These are phyloP conservation scores for Helianthus tuberosus DNA, from an alignment of 129 eudicot genomes.

Conservation along the genomic window DNA sequence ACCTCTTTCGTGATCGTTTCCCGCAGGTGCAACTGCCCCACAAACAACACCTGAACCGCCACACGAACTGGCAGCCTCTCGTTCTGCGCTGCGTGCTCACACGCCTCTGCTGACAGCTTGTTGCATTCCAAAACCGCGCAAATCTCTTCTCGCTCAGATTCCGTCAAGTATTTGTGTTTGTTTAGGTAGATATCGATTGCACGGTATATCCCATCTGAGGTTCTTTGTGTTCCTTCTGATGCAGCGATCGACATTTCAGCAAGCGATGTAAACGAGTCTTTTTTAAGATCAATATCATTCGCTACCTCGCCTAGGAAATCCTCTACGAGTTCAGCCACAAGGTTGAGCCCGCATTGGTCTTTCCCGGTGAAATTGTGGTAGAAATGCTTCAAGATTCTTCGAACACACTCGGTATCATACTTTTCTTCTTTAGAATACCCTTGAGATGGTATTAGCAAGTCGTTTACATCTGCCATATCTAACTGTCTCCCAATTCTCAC, in stretches of 20 bases:
- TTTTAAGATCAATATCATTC: background rate
- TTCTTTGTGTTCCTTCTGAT: constrained; percentile 12
- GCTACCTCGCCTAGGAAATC: constrained; percentile 3
- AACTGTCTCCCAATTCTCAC: constrained; percentile 12
- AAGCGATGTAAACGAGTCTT: constrained; percentile 8
- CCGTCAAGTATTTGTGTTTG: constrained; percentile 15
- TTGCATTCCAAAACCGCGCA: constrained; percentile 8
- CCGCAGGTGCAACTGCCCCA: constrained; percentile 16
- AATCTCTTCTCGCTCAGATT: constrained; percentile 9
- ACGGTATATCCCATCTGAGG: constrained; percentile 4
- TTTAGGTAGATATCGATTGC: constrained; percentile 7
- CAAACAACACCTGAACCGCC: constrained; percentile 12
- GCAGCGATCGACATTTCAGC: constrained; percentile 20
- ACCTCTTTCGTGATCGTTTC: constrained; percentile 15
- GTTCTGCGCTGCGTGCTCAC: constrained; percentile 14
- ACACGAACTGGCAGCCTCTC: constrained; percentile 11
- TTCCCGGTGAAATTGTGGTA: background rate
- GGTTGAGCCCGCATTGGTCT: background rate
- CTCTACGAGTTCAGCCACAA: constrained; percentile 7
- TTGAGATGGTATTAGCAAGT: constrained; percentile 14
- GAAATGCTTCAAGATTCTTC: constrained; percentile 20
- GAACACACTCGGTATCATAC: constrained; percentile 14
- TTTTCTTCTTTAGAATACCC: constrained; percentile 2
- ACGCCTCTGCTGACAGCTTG: constrained; percentile 16
- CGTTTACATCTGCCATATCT: background rate